A percentile compares a stretch with the other conserved stretches of the same genome.
These are phyloP conservation scores for Omphalea diandra DNA, from an alignment of 441 rosid genomes.

Conservation along the genomic window DNA sequence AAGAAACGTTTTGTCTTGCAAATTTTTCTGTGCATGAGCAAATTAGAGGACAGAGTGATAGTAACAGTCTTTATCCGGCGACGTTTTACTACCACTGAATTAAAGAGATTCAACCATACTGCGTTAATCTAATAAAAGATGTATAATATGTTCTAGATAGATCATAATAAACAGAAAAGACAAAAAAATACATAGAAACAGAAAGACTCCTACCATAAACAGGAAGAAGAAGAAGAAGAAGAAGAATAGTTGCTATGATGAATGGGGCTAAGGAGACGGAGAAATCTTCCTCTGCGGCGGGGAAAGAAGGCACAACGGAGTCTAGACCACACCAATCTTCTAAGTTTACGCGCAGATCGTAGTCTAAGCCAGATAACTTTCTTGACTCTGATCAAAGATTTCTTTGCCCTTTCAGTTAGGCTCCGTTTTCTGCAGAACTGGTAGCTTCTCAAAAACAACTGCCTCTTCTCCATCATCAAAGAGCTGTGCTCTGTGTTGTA, in stretches of 20 bases:
- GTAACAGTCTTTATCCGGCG: no score
- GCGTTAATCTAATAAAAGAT: no score
- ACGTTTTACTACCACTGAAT: no score
- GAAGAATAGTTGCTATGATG: not conserved
- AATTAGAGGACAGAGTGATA: no score
- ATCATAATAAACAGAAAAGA: not conserved
- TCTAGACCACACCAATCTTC: conserved; percentile 54
- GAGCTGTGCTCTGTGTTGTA: conserved; percentile 28
- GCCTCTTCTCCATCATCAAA: conserved; percentile 69
- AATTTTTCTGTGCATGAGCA: not conserved
- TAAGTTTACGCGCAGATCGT: conserved; percentile 46
- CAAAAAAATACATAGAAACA: not conserved
- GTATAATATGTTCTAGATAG: not conserved
- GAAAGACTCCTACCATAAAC: conserved; percentile 35
- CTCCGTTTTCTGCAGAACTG: conserved; percentile 70
- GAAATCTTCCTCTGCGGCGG: conserved; percentile 46
- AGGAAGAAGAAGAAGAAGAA: conserved; percentile 35
- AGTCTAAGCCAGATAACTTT: conserved; percentile 41
- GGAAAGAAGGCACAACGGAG: conserved; percentile 38
- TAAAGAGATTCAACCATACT: no score
- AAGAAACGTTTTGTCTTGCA: not conserved
- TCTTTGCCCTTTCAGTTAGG: conserved; percentile 40
- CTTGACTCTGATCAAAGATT: conserved; percentile 44
- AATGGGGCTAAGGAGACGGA: conserved; percentile 29
- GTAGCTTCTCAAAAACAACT: conserved; percentile 74